phyloP scores from a whole-genome alignment of 2,329 filamentous ascomycete genomes.

The Septoria linicola region DNA sequence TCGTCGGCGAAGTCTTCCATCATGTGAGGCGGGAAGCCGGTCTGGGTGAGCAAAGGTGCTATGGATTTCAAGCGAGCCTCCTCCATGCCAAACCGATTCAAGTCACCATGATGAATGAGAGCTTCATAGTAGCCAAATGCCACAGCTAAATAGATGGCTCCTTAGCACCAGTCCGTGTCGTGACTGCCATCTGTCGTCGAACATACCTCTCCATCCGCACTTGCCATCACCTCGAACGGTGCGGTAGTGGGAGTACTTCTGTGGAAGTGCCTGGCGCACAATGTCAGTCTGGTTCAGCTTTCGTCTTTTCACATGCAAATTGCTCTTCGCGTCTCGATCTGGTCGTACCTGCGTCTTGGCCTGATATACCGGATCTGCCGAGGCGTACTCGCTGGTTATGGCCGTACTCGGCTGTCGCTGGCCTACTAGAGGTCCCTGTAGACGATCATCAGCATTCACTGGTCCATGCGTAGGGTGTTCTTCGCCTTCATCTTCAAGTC shows the following conservation, averaged over 20 bases:
- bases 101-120: constrained; percentile 67
- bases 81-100: constrained; percentile 66
- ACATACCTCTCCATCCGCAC: constrained; percentile 94
- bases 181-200: constrained; percentile 15
- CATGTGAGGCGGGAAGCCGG: constrained; percentile 67
- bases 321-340: neutral
- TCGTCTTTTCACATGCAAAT: constrained; percentile 4
- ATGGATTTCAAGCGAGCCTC: constrained; percentile 69
- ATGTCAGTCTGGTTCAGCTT: neutral
- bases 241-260: constrained; percentile 83
- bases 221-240: constrained; percentile 89
- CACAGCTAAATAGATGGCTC: constrained; percentile 61
- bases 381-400: constrained; percentile 83
- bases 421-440: constrained; percentile 79
- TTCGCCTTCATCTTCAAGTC: constrained; percentile 11
- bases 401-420: constrained; percentile 71
- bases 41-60: constrained; percentile 66
- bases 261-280: constrained; percentile 65
- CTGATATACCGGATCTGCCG: constrained; percentile 79
- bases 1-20: constrained; percentile 83
- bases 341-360: constrained; percentile 78
- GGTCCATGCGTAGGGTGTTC: constrained; percentile 28
- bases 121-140: constrained; percentile 92
- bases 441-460: constrained; percentile 22
- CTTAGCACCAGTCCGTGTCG: constrained; percentile 16